Percentiles rank a stretch among this genome's conserved stretches.
These are phyloP conservation scores for Blastobotrys proliferans DNA, from an alignment of 1,139 yeast genomes.

Conservation along the genomic window DNA sequence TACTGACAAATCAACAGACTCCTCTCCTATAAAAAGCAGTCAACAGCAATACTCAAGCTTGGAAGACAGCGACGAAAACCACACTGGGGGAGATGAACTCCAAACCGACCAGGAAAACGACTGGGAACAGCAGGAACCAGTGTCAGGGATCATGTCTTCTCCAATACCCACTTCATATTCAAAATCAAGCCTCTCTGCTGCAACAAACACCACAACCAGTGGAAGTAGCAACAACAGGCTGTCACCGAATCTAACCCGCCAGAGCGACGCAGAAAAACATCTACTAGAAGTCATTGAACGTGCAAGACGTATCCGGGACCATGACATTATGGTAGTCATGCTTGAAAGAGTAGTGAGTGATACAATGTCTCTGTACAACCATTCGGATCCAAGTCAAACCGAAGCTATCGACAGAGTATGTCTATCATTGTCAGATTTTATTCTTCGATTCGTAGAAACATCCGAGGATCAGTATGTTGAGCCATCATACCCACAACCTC, in stretches of 20 bases:
- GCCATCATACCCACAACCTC: too few relatives aligned
- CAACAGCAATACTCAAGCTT: background rate
- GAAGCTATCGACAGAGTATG: slow-evolving; percentile 26
- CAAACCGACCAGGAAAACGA: background rate
- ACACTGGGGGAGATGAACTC: background rate
- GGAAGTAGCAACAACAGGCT: background rate
- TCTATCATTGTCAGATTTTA: slow-evolving; percentile 28
- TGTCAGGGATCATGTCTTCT: slow-evolving; percentile 8
- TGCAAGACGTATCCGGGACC: slow-evolving; percentile 18
- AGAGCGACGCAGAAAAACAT: slow-evolving; percentile 27
- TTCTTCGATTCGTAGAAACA: slow-evolving; percentile 20
- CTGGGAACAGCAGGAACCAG: slow-evolving; percentile 13
- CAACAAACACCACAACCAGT: background rate
- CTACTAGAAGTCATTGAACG: slow-evolving; percentile 24
- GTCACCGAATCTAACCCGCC: slow-evolving; percentile 19
- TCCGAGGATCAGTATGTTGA: too few relatives aligned
- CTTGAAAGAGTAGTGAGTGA: slow-evolving; percentile 29
- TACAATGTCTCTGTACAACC: slow-evolving; percentile 23
- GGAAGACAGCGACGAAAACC: background rate
- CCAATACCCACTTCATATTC: slow-evolving; percentile 4
- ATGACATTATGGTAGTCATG: slow-evolving; percentile 23
- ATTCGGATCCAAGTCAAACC: slow-evolving; percentile 11
- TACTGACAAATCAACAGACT: background rate
- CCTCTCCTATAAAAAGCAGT: background rate
- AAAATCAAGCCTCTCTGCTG: background rate